A percentile compares a stretch with the other conserved stretches of the same genome.
Evolutionary conservation across 768 basidiomycete species (phyloP).

Genomic region (Leccinellum rugosiceps): DNA sequence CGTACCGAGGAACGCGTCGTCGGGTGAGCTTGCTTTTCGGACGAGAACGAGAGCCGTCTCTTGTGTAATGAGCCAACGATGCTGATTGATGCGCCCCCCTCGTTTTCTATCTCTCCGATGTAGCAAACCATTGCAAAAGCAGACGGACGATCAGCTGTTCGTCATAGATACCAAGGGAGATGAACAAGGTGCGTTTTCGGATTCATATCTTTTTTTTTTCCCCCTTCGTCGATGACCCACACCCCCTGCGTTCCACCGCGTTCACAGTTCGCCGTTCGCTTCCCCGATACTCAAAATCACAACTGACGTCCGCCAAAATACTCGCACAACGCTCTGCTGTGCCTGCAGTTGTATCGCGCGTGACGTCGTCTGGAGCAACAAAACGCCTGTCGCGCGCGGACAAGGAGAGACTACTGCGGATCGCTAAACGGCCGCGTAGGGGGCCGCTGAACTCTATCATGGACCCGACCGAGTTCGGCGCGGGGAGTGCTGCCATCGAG

Average conservation of each 20-base stretch:
- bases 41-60: not conserved
- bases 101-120: not conserved
- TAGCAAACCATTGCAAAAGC: conserved; percentile 47
- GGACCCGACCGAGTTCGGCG: conserved; percentile 64
- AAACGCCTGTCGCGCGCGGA: conserved; percentile 55
- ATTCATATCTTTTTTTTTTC: not conserved
- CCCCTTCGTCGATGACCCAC: not conserved
- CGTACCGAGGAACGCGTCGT: conserved; percentile 78
- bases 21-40: conserved; percentile 49
- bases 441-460: conserved; percentile 72
- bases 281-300: conserved; percentile 50
- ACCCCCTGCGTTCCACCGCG: not conserved
- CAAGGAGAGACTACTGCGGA: conserved; percentile 70
- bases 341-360: conserved; percentile 73
- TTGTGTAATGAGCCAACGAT: not conserved
- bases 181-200: conserved; percentile 47
- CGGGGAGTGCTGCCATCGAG: conserved; percentile 62
- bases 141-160: conserved; percentile 73
- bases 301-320: conserved; percentile 72
- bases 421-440: conserved; percentile 67
- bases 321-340: conserved; percentile 84
- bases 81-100: not conserved
- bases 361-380: conserved; percentile 23
- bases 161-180: conserved; percentile 79
- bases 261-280: conserved; percentile 55